Evolutionary conservation across 176 grass and related monocot species (phyloP).

Genomic region (Themeda triandra): DNA sequence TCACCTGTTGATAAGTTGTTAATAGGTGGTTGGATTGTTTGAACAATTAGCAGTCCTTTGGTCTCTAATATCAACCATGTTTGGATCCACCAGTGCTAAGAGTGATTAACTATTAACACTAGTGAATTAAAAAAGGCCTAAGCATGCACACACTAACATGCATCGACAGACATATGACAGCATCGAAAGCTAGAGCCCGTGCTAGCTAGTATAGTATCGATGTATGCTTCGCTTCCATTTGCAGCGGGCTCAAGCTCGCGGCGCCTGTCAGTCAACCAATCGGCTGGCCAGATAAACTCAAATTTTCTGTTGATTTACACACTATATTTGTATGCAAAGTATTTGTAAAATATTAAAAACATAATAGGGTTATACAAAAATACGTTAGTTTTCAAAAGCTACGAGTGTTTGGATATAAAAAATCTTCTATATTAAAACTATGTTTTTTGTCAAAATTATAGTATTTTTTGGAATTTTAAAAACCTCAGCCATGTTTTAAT

Average conservation of each 20-base stretch:
- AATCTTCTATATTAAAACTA: background rate
- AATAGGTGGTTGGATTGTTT: too few relatives aligned
- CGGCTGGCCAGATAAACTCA: background rate
- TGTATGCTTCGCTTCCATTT: too few relatives aligned
- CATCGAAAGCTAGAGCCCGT: too few relatives aligned
- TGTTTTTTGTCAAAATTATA: background rate
- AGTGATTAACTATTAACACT: background rate
- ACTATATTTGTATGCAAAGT: background rate
- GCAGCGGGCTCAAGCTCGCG: background rate
- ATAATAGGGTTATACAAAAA: background rate
- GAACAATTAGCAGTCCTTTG: too few relatives aligned
- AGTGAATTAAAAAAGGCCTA: background rate
- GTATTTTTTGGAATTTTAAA: background rate
- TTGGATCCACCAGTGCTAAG: too few relatives aligned
- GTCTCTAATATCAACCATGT: too few relatives aligned
- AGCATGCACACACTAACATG: too few relatives aligned
- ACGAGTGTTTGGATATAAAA: background rate
- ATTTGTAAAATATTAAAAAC: background rate
- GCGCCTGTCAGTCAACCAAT: too few relatives aligned
- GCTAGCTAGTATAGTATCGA: too few relatives aligned
- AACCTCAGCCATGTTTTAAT: background rate
- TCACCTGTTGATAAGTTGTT: too few relatives aligned
- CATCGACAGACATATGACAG: too few relatives aligned
- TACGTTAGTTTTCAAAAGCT: background rate
- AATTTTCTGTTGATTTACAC: background rate